Conservation (phyloP, 345 rosid genomes). For the Mercurialis annua region DNA sequence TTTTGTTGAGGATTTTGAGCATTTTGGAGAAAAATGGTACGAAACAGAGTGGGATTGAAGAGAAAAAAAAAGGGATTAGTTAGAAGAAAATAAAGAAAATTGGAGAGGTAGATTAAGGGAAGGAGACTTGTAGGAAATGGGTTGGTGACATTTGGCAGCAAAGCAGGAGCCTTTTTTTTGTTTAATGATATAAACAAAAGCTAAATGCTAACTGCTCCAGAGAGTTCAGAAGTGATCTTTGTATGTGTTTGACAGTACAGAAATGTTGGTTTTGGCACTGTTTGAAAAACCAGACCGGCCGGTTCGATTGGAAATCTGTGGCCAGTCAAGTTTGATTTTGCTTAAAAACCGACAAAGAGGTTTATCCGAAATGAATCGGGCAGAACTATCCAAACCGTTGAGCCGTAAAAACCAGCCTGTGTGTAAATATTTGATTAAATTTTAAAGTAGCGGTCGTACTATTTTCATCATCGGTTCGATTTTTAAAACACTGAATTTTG, state of each 20-base stretch:
- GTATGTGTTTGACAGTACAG: slow-evolving; percentile 1
- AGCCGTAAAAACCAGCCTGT: too few species aligned
- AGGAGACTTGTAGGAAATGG: slow-evolving; percentile 33
- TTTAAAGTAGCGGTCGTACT: too few species aligned
- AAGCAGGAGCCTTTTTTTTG: slow-evolving; percentile 5
- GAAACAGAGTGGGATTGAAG: too few species aligned
- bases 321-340: too few species aligned
- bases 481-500: too few species aligned
- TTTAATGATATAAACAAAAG: slow-evolving; percentile 3
- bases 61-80: slow-evolving; percentile 13
- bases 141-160: slow-evolving; percentile 45
- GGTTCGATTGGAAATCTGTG: too few species aligned
- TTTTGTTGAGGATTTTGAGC: slow-evolving; percentile 49
- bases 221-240: slow-evolving; percentile 5
- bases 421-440: too few species aligned
- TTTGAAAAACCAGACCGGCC: too few species aligned
- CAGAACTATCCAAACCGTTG: too few species aligned
- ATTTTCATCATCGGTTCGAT: too few species aligned
- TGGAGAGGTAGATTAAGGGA: not conserved
- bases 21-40: slow-evolving; percentile 35
- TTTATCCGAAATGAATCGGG: too few species aligned
- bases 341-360: too few species aligned
- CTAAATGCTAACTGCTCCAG: slow-evolving; percentile 39
- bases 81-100: not conserved
- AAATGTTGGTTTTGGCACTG: slow-evolving; percentile 7